A percentile compares a stretch with the other conserved stretches of the same genome.
These are phyloP conservation scores for Entomortierella chlamydospora DNA, from an alignment of 192 early-diverging fungal species.

Conservation along the genomic window DNA sequence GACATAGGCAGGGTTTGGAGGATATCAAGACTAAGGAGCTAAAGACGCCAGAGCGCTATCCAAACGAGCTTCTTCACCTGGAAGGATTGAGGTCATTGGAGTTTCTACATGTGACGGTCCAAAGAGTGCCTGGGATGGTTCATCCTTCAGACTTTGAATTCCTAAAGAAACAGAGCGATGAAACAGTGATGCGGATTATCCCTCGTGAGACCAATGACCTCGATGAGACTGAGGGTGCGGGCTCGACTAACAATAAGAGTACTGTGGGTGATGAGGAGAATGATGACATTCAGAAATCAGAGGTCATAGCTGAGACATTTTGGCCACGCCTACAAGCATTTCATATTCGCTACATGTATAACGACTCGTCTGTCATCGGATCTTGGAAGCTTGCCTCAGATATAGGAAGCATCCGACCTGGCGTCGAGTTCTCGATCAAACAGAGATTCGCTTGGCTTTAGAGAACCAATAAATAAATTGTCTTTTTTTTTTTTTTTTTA, in stretches of 20 bases:
- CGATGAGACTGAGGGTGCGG: too few relatives aligned
- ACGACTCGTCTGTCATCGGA: background rate
- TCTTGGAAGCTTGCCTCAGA: background rate
- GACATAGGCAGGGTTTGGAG: background rate
- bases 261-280: background rate
- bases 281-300: background rate
- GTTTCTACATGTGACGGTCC: background rate
- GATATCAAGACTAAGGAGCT: background rate
- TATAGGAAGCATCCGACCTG: slow-evolving; percentile 12
- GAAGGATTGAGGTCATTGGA: slow-evolving; percentile 1
- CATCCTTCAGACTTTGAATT: slow-evolving; percentile 9
- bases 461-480: too few relatives aligned
- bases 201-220: background rate
- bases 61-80: background rate
- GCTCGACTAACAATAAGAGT: background rate
- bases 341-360: background rate
- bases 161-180: background rate
- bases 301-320: slow-evolving; percentile 7
- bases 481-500: too few relatives aligned
- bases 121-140: background rate
- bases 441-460: background rate
- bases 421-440: slow-evolving; percentile 13
- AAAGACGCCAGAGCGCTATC: background rate
- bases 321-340: slow-evolving; percentile 30
- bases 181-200: background rate